Base-by-base conservation (phyloP, 106 monocot genomes). In the Xerophyta viscosa region DNA sequence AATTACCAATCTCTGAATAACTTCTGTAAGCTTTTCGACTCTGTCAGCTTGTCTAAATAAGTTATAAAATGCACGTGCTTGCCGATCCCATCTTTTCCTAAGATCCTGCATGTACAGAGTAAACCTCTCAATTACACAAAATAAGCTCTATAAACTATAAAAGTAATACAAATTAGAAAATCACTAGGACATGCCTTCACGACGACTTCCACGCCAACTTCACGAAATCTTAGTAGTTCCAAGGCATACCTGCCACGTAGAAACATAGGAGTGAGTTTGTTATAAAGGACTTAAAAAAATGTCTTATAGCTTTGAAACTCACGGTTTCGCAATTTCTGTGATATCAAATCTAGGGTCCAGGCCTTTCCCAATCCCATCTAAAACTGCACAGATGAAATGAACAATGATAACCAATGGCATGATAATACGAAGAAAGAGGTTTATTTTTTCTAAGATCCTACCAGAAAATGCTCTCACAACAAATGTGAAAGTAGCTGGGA, bases 391-490 rank as follows among this genome's bases (percentile, higher is more conserved):
- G 26, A 61, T 15, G 20, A 21, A 26, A 48, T 12, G 24, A 23
- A 42, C 1, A 3, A 30, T 27, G 10, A 36, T 22, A 62, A n/a
- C 28, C 25, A 33, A 56, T 56, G 33, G 11, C 27, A 21, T 39
- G 13, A 59, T 9, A 24, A 19, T 20, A n/a, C n/a, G 21, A 41
- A 52, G 31, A 21, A 19, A 29, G 54, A 29, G 31, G 8, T 42
- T 25, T 26, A 24, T 27, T 19, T 42, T 26, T 27, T 45, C 8
- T 54, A 50, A 24, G 19, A 67, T 59, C 23, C 47, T 27, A 98
- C 98, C 98, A 71, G 98, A 90, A 83, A 98, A 98, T 66, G 98
- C 90, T 65, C 98, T 82, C 20, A 98, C 98, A 66, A 98, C 98
- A 83, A 98, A 98, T 46, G 98, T 98, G 66, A 98, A 98, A 52